Conservation (phyloP, 208 protist genomes). For the Trypanosoma congolense region DNA sequence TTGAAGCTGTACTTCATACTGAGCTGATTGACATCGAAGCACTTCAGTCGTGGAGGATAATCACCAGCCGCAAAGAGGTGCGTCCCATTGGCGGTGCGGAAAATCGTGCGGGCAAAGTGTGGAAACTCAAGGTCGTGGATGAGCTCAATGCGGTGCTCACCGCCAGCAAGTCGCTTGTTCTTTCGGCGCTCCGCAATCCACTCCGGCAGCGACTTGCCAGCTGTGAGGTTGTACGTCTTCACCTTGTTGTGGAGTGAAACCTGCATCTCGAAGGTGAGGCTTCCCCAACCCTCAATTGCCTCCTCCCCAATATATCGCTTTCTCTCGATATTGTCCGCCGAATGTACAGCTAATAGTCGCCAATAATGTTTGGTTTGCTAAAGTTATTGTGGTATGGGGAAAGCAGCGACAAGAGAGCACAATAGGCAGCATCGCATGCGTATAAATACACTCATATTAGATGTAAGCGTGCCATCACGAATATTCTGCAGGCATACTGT, state of each 20-base stretch:
- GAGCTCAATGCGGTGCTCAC: slow-evolving; percentile 76
- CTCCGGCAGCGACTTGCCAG: slow-evolving; percentile 81
- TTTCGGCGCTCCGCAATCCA: slow-evolving; percentile 77
- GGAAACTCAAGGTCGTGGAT: slow-evolving; percentile 89
- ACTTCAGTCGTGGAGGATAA: slow-evolving; percentile 86
- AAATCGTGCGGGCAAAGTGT: slow-evolving; percentile 73
- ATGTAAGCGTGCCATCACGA: too few species aligned
- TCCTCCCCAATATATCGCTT: too few species aligned
- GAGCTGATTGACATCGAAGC: slow-evolving; percentile 86
- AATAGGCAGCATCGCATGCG: too few species aligned
- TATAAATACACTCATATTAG: too few species aligned
- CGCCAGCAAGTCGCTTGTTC: slow-evolving; percentile 44
- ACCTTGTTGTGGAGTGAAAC: slow-evolving; percentile 83
- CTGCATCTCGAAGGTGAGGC: too few species aligned
- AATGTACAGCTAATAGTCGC: too few species aligned
- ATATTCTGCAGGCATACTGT: too few species aligned
- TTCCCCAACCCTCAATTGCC: too few species aligned
- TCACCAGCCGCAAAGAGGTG: slow-evolving; percentile 84
- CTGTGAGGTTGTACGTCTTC: slow-evolving; percentile 86
- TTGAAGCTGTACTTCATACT: slow-evolving; percentile 91
- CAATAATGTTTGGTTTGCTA: too few species aligned
- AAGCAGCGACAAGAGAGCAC: too few species aligned
- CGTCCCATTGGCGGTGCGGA: slow-evolving; percentile 74
- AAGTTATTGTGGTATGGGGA: too few species aligned
- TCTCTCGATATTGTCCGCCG: too few species aligned